Percentiles rank a stretch among this genome's conserved stretches.
Evolutionary conservation across 2,329 filamentous ascomycete species (phyloP).

Genomic region (Verticillium nonalfalfae): DNA sequence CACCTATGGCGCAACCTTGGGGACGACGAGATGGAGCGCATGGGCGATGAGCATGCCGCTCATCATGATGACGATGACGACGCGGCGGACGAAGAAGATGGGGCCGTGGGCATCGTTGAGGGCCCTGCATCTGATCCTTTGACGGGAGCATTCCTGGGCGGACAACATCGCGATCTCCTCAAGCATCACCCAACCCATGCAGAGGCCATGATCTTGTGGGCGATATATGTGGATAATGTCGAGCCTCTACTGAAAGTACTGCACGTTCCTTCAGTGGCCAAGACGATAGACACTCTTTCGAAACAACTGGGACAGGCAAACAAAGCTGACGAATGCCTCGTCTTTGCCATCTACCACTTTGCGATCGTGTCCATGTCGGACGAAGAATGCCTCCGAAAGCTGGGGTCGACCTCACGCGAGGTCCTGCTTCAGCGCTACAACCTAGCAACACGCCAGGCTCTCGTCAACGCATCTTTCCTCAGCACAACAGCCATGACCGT

Average conservation of each 20-base stretch:
- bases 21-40: conserved; percentile 16
- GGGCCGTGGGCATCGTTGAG: background rate
- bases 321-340: conserved; percentile 24
- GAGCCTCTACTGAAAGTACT: conserved; percentile 18
- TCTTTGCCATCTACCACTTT: conserved; percentile 37
- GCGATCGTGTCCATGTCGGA: conserved; percentile 33
- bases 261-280: conserved; percentile 16
- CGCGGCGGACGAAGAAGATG: background rate
- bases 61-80: conserved; percentile 6
- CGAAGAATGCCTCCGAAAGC: conserved; percentile 28
- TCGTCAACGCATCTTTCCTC: conserved; percentile 43
- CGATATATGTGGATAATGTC: conserved; percentile 15
- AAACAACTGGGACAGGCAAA: conserved; percentile 13
- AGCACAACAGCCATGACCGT: conserved; percentile 45
- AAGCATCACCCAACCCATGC: conserved; percentile 14
- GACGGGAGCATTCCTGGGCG: conserved; percentile 10
- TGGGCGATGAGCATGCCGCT: conserved; percentile 14
- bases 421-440: conserved; percentile 28
- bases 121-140: conserved; percentile 12
- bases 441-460: conserved; percentile 36
- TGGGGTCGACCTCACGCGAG: conserved; percentile 26
- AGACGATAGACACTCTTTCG: conserved; percentile 12
- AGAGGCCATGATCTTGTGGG: conserved; percentile 17
- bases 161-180: conserved; percentile 5
- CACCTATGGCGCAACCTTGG: conserved; percentile 18